Percentiles rank a stretch among this genome's conserved stretches.
These are phyloP conservation scores for Akanthomyces uredinophilus DNA, from an alignment of 2,329 filamentous ascomycete genomes.

Conservation along the genomic window DNA sequence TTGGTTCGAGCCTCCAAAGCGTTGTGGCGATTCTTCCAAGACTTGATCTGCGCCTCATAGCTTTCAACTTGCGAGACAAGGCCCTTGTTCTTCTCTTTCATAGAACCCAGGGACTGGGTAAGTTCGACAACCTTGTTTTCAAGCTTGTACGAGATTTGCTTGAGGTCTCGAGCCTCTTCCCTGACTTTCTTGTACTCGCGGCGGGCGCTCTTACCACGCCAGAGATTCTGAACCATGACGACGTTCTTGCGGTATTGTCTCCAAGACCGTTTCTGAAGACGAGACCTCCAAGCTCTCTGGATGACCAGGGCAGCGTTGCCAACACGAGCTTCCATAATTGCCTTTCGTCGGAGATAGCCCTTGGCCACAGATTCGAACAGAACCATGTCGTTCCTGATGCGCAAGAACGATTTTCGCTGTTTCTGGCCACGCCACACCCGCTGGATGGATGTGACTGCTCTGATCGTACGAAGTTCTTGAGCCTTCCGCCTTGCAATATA, in stretches of 20 bases:
- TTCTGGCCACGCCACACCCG: conserved; percentile 91
- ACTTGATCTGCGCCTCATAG: conserved; percentile 93
- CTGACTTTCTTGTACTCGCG: conserved; percentile 83
- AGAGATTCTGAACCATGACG: conserved; percentile 84
- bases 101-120: conserved; percentile 84
- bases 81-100: conserved; percentile 92
- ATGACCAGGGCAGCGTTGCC: conserved; percentile 89
- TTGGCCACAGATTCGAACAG: conserved; percentile 86
- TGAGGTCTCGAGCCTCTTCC: conserved; percentile 94
- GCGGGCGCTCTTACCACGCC: conserved; percentile 79
- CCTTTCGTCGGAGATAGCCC: conserved; percentile 83
- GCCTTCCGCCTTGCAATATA: conserved; percentile 72
- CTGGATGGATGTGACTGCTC: conserved; percentile 90
- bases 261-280: conserved; percentile 74
- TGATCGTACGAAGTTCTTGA: conserved; percentile 75
- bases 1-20: conserved; percentile 84
- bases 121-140: conserved; percentile 99
- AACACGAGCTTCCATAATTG: conserved; percentile 89
- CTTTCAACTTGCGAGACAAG: conserved; percentile 85
- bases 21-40: conserved; percentile 89
- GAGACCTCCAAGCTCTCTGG: conserved; percentile 82
- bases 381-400: conserved; percentile 77
- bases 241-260: conserved; percentile 86
- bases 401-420: conserved; percentile 73
- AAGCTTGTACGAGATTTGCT: conserved; percentile 98